Evolutionary conservation across 1,139 yeast species (phyloP), one percentile per base, ranked within the genome.

Genomic region (Yamadazyma friedrichii): DNA sequence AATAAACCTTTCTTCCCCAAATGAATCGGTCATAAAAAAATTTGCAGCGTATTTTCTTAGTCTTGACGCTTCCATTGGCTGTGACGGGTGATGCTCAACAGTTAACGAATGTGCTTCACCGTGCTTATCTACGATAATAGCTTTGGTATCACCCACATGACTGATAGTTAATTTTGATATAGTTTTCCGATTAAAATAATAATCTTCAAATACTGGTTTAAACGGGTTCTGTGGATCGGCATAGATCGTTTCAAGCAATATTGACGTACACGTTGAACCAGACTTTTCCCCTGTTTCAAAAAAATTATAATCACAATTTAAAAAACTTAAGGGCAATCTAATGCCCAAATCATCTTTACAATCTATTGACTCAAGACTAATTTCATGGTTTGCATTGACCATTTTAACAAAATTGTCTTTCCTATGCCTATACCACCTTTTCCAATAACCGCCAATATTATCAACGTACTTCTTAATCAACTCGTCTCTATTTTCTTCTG

Each of bases 121-220:
- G 45, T 72, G 64, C 44, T 74, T 74, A 56, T 85, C 94, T 47
- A 89, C 87, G 17, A 93, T 55, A 5, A 93, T 76, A n/a, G 95
- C 91, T 49, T 88, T 76, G 3, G 97, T 87, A 58, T 93, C 98
- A 3, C 98, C 98, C n/a, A 91, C 84, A 58, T 93, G 98, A 1
- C 95, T 93, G 16, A 91, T 78, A 1, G 88, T 76, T 31, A 93
- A 62, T 52, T 81, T 81, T 25, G 88, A 74, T 13, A 86, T 68
- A n/a, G 88, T 83, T 17, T 73, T 69, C 15, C 83, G 77, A 48
- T 83, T 80, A 70, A 93, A 93, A 64, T 77, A 89, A 53, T 76
- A 81, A 45, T 74, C 68, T 31, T 68, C 75, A 40, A 56, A 59
- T 25, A 58, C 62, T 9, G 64, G 64, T 39, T 52, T 55, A 38